These are phyloP conservation scores for Elsinoe perseae DNA, from an alignment of 2,329 filamentous ascomycete species.

Conservation along the genomic window DNA sequence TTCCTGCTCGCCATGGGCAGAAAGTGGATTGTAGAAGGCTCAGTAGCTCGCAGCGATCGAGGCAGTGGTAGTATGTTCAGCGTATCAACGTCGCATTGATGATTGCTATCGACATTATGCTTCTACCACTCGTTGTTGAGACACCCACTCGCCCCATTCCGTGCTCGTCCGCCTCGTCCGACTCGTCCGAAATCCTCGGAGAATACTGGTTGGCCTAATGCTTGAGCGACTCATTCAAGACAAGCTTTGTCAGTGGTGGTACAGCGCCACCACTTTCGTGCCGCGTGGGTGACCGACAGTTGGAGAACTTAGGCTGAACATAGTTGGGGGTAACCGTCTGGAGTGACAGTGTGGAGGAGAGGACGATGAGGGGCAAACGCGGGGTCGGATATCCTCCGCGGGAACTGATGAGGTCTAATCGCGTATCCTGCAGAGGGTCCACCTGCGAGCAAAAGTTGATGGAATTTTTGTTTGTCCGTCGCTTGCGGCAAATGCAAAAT, in stretches of 20 bases:
- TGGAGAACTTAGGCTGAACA: constrained; percentile 5
- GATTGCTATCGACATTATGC: too few relatives aligned
- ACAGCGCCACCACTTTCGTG: not conserved
- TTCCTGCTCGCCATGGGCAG: constrained; percentile 20
- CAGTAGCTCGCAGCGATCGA: too few relatives aligned
- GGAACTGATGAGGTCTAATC: not conserved
- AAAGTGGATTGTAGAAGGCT: not conserved
- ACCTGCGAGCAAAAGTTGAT: not conserved
- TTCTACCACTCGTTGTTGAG: not conserved
- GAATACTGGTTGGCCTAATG: not conserved
- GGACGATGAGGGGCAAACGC: not conserved
- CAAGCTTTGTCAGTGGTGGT: not conserved
- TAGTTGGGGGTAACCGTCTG: not conserved
- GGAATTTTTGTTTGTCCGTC: not conserved
- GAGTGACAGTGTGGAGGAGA: not conserved
- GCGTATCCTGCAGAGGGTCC: not conserved
- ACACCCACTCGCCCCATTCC: not conserved
- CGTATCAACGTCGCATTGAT: too few relatives aligned
- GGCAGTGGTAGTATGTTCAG: too few relatives aligned
- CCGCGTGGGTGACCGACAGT: not conserved
- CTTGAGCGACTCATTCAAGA: not conserved
- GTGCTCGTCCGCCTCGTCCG: not conserved
- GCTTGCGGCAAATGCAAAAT: not conserved
- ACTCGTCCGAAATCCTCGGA: not conserved
- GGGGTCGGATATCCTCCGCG: constrained; percentile 13